Evolutionary conservation across 306 rosid genomes (phyloP), one percentile per base, ranked within the genome.

Genomic region (Styphnolobium japonicum): DNA sequence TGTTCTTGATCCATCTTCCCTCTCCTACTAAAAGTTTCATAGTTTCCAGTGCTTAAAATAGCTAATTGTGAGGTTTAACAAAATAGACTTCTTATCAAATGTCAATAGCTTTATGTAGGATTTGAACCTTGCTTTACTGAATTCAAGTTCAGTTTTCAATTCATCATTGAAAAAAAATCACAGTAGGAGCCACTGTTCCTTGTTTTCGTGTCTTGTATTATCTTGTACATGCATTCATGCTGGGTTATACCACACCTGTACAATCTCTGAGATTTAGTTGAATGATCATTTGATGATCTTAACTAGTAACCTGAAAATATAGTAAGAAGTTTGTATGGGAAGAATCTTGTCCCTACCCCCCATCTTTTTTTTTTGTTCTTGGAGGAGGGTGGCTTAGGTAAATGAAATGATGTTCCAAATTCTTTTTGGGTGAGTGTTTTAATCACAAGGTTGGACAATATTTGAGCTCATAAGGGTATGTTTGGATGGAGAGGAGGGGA

Each of bases 61-160:
- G 43, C 34, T 55, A 49, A 58, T 56, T 78, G 34, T 42, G 22
- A 73, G 60, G 2, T 14, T 18, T 72, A 60, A 42, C 45, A 61
- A 74, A 74, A 33, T 37, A 42, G 51, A 21, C 58, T 48, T 75
- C 62, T 61, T 51, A 49, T 60, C 5, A 7, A 55, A 78, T 67
- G 55, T 27, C 76, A 45, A 49, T 64, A 42, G 52, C 53, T 81
- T 45, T 31, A 10, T 46, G 52, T 23, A 71, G 34, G 70, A 48
- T 70, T 80, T 71, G 68, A 64, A 80, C 34, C 73, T 71, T 65
- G 55, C 43, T 71, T 64, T 60, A 37, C 43, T 21, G 66, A 46
- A 39, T 31, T 34, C 22, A 25, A 60, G 62, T 57, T 62, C 80
- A 27, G n/a, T 34, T 27, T 45, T 16, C 65, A 18, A 42, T 48